Base-by-base conservation (phyloP, 495 filamentous ascomycete species). In the Neurospora sp. region DNA sequence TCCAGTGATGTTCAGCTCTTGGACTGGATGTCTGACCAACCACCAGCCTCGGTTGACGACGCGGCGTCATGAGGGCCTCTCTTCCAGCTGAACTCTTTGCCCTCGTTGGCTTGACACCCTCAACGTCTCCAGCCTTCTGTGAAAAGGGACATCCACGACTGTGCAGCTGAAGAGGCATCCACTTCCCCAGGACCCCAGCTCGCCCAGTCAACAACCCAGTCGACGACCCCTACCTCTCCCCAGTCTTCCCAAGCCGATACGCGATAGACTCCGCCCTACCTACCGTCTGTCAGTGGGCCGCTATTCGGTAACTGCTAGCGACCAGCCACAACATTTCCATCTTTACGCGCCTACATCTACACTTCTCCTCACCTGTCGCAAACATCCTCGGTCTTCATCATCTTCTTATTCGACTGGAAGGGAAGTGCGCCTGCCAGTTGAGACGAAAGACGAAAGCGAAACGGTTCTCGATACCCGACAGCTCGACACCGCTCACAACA, bases 21-120 rank as follows among this genome's bases (percentile, higher is more conserved):
- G 49, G 37, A 49, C 74, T 78, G 31, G 31, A 35, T 75, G 75
- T 72, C 77, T 76, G 77, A 77, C 79, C 78, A 81, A 81, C 79
- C 79, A 80, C 74, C 75, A 76, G 77, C 78, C 79, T 81, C 78
- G 78, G 79, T 76, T 78, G 54, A n/a, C 3, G 7, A 16, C 54
- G 23, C 54, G 23, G 54, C 54, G 54, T 62, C 54, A 62, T 62
- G 54, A 62, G 54, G 54, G 8, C 23, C 27, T 27, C 12, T 62
- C 54, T 27, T 35, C 20, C 20, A 62, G 54, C 54, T 62, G 49
- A 60, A 27, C 31, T 31, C 31, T 31, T 2, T 31, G 31, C 31
- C 31, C 31, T 31, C 2, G 31, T 31, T 31, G 31, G 31, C 31
- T 31, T 3, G 31, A 31, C 49, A 14, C 44, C 9, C 44, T 49